A percentile compares a stretch with the other conserved stretches of the same genome.
These are phyloP conservation scores for Yamadazyma mexicana DNA, from an alignment of 1,139 yeast species.

Conservation along the genomic window DNA sequence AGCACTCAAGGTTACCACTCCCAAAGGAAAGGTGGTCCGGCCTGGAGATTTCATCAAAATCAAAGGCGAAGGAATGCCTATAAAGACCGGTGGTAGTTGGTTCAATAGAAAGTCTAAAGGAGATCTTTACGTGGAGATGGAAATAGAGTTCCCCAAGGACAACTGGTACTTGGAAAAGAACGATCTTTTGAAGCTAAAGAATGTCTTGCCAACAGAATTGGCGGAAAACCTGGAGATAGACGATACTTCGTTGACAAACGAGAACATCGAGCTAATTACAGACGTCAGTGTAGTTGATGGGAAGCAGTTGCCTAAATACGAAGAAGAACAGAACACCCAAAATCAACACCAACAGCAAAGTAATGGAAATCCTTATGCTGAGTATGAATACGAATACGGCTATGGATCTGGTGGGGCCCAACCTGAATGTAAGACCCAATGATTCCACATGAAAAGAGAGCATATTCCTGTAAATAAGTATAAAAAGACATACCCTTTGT, in stretches of 20 bases:
- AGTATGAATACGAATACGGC: constrained; percentile 5
- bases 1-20: constrained; percentile 60
- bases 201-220: constrained; percentile 52
- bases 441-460: not conserved
- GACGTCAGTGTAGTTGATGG: constrained; percentile 37
- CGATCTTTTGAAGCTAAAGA: constrained; percentile 53
- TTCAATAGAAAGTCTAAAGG: constrained; percentile 47
- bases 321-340: constrained; percentile 6
- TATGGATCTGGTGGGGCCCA: constrained; percentile 18
- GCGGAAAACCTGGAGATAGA: constrained; percentile 25
- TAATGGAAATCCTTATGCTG: constrained; percentile 13
- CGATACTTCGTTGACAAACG: constrained; percentile 29
- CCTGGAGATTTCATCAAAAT: constrained; percentile 76
- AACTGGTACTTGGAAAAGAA: constrained; percentile 73
- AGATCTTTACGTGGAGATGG: constrained; percentile 69
- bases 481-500: not conserved
- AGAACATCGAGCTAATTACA: constrained; percentile 41
- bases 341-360: constrained; percentile 6
- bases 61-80: constrained; percentile 86
- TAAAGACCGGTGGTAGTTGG: constrained; percentile 39
- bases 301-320: constrained; percentile 37
- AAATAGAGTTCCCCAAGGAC: constrained; percentile 81
- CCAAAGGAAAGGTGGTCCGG: constrained; percentile 73
- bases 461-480: constrained; percentile 1
- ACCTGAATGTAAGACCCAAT: constrained; percentile 35